phyloP scores from a whole-genome alignment of 148 eudicot species.

The Suaeda aralocaspica region DNA sequence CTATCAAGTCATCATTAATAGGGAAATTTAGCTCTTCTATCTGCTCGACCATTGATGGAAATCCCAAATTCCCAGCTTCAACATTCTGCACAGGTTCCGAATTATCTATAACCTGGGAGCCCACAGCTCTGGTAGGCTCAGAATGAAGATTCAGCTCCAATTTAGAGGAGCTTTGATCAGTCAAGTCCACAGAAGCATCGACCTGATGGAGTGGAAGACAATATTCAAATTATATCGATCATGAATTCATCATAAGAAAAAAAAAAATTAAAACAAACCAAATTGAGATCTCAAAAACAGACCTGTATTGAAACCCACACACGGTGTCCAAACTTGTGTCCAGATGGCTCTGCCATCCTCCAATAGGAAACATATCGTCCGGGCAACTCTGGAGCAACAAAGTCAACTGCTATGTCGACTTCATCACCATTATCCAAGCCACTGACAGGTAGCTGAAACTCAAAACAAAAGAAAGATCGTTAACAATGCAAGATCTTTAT shows the following conservation, averaged over 20 bases:
- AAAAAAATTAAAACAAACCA: not conserved
- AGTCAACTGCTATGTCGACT: slow-evolving; percentile 72
- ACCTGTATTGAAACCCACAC: slow-evolving; percentile 87
- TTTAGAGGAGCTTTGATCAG: slow-evolving; percentile 16
- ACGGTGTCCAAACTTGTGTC: slow-evolving; percentile 78
- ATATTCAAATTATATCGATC: not conserved
- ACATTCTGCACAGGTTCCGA: slow-evolving; percentile 19
- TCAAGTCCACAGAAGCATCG: slow-evolving; percentile 40
- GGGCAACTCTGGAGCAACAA: slow-evolving; percentile 66
- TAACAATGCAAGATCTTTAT: not conserved
- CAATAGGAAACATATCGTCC: slow-evolving; percentile 74
- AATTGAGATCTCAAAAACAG: too few species aligned
- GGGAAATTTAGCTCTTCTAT: slow-evolving; percentile 37
- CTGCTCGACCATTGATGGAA: slow-evolving; percentile 23
- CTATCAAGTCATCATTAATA: slow-evolving; percentile 37
- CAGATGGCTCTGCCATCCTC: slow-evolving; percentile 70
- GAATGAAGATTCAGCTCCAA: slow-evolving; percentile 60
- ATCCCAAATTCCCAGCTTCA: slow-evolving; percentile 7
- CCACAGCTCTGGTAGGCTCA: slow-evolving; percentile 3
- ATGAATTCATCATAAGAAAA: not conserved
- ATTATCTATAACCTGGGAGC: slow-evolving; percentile 3
- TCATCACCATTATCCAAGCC: slow-evolving; percentile 48
- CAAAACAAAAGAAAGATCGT: not conserved
- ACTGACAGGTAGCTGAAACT: slow-evolving; percentile 39
- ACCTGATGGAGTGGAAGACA: slow-evolving; percentile 38